These are phyloP conservation scores for Botrytis tulipae DNA, from an alignment of 2,329 filamentous ascomycete genomes.

Conservation along the genomic window DNA sequence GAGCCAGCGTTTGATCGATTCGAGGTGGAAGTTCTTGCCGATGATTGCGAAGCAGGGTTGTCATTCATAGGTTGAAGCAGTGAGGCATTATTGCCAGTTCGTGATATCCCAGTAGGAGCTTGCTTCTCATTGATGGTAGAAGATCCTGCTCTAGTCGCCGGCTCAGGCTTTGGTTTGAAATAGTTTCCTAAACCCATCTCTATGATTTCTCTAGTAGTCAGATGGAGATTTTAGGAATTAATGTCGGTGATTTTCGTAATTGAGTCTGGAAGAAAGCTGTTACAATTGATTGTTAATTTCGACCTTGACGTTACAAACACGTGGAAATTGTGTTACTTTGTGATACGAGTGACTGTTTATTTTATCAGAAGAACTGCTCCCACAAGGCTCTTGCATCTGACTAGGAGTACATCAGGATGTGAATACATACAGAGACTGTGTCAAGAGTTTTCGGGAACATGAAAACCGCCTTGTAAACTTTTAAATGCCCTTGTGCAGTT, in stretches of 20 bases:
- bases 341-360: background rate
- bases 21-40: slow-evolving; percentile 53
- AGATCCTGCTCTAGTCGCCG: slow-evolving; percentile 22
- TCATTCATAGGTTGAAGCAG: slow-evolving; percentile 51
- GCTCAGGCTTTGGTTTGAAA: slow-evolving; percentile 54
- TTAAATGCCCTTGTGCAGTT: background rate
- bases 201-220: slow-evolving; percentile 27
- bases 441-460: background rate
- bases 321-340: background rate
- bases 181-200: slow-evolving; percentile 62
- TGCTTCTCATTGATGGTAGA: slow-evolving; percentile 49
- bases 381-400: background rate
- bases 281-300: background rate
- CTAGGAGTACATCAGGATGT: background rate
- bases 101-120: slow-evolving; percentile 23
- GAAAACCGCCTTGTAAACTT: background rate
- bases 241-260: background rate
- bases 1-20: slow-evolving; percentile 49
- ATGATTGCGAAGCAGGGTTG: slow-evolving; percentile 50
- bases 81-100: slow-evolving; percentile 42
- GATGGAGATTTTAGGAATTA: background rate
- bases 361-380: background rate
- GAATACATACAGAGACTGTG: slow-evolving; percentile 16
- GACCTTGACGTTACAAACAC: background rate
- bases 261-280: background rate